These are phyloP conservation scores for Andrographis paniculata DNA, from an alignment of 305 asterid species.

Conservation along the genomic window DNA sequence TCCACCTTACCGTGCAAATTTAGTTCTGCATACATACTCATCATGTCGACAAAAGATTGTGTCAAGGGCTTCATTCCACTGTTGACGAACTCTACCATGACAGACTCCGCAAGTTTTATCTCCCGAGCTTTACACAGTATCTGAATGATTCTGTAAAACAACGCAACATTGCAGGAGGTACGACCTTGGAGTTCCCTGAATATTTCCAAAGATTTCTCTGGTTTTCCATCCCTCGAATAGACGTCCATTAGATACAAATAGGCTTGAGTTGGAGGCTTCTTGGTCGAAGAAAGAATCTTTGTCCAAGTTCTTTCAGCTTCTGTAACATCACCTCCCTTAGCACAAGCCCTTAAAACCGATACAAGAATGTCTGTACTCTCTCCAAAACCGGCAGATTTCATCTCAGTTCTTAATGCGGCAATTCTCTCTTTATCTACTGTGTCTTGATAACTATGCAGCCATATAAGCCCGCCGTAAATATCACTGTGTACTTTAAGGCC, in stretches of 20 bases:
- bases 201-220: conserved; percentile 48
- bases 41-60: conserved; percentile 60
- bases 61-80: conserved; percentile 65
- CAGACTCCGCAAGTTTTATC: conserved; percentile 53
- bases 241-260: conserved; percentile 67
- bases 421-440: conserved; percentile 65
- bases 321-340: conserved; percentile 60
- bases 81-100: conserved; percentile 57
- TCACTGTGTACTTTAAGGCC: conserved; percentile 61
- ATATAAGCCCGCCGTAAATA: conserved; percentile 74
- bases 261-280: conserved; percentile 58
- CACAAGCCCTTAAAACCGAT: conserved; percentile 72
- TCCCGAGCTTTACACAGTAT: conserved; percentile 53
- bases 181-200: conserved; percentile 53
- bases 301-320: conserved; percentile 73
- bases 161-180: conserved; percentile 30
- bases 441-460: conserved; percentile 92
- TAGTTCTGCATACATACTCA: conserved; percentile 43
- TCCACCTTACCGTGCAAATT: conserved; percentile 52
- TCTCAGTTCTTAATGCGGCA: conserved; percentile 44
- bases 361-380: conserved; percentile 56
- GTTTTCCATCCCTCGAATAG: conserved; percentile 50
- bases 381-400: conserved; percentile 45
- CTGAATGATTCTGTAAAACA: conserved; percentile 66
- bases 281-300: conserved; percentile 32